Percentiles rank a stretch among this genome's conserved stretches.
Conservation (phyloP, 2,329 filamentous ascomycete genomes). For the Botrytis elliptica region DNA sequence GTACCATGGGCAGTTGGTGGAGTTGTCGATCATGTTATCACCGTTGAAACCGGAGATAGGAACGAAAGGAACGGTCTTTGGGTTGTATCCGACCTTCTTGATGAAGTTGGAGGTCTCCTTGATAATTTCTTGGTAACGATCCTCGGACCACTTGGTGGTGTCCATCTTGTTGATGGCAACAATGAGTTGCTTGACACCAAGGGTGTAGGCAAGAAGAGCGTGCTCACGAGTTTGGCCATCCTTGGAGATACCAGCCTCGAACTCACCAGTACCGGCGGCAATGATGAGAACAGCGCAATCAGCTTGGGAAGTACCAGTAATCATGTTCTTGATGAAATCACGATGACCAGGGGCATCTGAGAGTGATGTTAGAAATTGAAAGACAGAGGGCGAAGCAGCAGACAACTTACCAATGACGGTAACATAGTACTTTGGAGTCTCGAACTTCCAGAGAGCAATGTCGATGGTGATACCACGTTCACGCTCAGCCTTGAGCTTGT, state of each 20-base stretch:
- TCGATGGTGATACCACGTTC: constrained; percentile 99
- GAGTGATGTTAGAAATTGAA: constrained; percentile 21
- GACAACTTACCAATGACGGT: constrained; percentile 82
- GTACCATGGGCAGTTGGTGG: constrained; percentile 98
- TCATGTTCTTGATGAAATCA: constrained; percentile 99
- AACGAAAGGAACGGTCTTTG: constrained; percentile 97
- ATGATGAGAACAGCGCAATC: constrained; percentile 99
- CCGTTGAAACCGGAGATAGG: constrained; percentile 99
- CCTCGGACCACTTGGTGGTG: constrained; percentile 97
- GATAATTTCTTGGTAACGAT: constrained; percentile 97
- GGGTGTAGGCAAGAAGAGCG: constrained; percentile 99
- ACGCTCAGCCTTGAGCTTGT: constrained; percentile 99
- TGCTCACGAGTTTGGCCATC: constrained; percentile 99
- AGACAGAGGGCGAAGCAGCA: neutral
- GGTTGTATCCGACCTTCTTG: constrained; percentile 99
- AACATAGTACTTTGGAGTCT: constrained; percentile 96
- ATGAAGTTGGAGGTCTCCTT: constrained; percentile 99
- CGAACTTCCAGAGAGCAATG: constrained; percentile 99
- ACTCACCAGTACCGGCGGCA: constrained; percentile 99
- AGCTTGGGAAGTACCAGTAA: constrained; percentile 99
- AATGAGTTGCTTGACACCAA: constrained; percentile 99
- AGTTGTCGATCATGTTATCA: constrained; percentile 96
- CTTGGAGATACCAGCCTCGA: constrained; percentile 99
- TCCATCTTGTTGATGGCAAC: constrained; percentile 99
- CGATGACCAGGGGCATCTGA: constrained; percentile 98